These are phyloP conservation scores for Kwoniella heveanensis DNA, from an alignment of 768 basidiomycete species.

Conservation along the genomic window DNA sequence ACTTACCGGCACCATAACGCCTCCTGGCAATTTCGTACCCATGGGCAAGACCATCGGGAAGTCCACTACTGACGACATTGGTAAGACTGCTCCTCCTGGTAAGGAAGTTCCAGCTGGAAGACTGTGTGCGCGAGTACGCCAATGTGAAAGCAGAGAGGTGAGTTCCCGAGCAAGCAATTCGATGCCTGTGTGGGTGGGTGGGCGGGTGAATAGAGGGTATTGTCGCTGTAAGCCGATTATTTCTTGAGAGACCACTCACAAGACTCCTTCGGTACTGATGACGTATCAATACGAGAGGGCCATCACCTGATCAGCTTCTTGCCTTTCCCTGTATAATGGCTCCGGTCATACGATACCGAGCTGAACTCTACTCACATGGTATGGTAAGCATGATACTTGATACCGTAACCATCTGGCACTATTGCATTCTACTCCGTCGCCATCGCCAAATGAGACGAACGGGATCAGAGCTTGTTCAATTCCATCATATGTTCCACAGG, in stretches of 20 bases:
- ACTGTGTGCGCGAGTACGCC: slow-evolving; percentile 24
- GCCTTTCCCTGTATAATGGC: too few species aligned
- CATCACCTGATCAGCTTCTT: too few species aligned
- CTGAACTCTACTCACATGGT: slow-evolving; percentile 40
- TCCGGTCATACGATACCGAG: too few species aligned
- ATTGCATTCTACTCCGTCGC: slow-evolving; percentile 39
- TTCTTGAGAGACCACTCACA: slow-evolving; percentile 38
- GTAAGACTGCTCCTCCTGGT: slow-evolving; percentile 49
- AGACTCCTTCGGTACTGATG: slow-evolving; percentile 51
- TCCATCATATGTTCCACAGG: too few species aligned
- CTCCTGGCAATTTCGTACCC: slow-evolving; percentile 49
- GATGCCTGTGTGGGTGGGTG: too few species aligned
- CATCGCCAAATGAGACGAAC: background rate
- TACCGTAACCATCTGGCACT: slow-evolving; percentile 51
- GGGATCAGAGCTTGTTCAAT: too few species aligned
- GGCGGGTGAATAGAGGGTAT: too few species aligned
- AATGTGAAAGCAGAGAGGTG: too few species aligned
- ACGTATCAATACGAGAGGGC: too few species aligned
- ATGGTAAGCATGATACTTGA: slow-evolving; percentile 54
- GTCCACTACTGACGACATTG: slow-evolving; percentile 49
- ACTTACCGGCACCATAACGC: slow-evolving; percentile 52
- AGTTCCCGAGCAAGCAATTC: too few species aligned
- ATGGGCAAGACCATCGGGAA: slow-evolving; percentile 50
- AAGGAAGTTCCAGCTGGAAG: slow-evolving; percentile 46
- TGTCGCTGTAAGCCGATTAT: too few species aligned